A percentile compares a stretch with the other conserved stretches of the same genome.
Conservation (phyloP, 208 protist species). For the Leishmania major region DNA sequence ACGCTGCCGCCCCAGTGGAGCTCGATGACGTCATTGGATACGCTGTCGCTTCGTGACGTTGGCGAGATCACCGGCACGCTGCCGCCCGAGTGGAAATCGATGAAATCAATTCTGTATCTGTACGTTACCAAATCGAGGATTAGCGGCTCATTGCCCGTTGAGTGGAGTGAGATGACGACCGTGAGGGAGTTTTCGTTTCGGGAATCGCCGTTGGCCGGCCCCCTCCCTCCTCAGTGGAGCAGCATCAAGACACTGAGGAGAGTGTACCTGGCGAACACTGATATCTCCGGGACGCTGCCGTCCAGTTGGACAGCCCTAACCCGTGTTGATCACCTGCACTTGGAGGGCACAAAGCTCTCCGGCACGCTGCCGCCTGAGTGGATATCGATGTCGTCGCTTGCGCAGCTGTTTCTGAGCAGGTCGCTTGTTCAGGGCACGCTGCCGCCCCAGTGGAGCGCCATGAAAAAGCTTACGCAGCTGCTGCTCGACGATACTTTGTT, state of each 20-base stretch:
- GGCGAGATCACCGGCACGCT: background rate
- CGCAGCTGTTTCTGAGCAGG: background rate
- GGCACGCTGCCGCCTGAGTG: too few species aligned
- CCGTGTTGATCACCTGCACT: background rate
- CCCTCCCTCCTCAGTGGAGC: constrained; percentile 4
- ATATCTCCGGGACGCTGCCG: background rate
- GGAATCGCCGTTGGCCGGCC: background rate
- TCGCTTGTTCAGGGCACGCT: background rate
- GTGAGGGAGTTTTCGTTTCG: background rate
- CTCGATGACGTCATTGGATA: background rate
- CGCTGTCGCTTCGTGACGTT: background rate
- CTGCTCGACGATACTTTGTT: fast-evolving
- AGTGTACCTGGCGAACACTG: background rate
- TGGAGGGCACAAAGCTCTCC: background rate
- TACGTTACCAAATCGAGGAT: background rate
- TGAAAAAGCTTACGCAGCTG: background rate
- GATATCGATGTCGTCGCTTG: too few species aligned
- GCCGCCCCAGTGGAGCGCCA: background rate
- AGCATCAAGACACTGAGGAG: background rate
- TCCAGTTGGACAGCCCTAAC: background rate
- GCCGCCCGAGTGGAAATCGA: background rate
- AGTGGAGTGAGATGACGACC: background rate
- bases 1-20: constrained; percentile 2
- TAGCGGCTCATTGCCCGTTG: background rate
- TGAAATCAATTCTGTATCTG: background rate